Evolutionary conservation across 345 rosid genomes (phyloP).

Genomic region (Erysimum cheiranthoides): DNA sequence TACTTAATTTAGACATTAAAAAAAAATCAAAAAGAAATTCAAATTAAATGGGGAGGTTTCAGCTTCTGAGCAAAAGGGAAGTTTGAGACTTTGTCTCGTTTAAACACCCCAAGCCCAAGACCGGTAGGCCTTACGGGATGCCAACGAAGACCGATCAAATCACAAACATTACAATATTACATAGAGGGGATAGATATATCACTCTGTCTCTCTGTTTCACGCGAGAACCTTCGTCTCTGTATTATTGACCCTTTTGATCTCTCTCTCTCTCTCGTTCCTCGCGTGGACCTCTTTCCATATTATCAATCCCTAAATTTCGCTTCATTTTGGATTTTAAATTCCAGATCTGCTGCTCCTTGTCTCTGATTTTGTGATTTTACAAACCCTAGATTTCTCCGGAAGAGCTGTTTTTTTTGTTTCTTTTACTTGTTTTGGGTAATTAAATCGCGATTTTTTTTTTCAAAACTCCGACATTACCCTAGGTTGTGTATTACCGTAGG

Average conservation of each 20-base stretch:
- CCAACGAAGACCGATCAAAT: constrained; percentile 19
- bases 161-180: constrained; percentile 2
- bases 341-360: constrained; percentile 24
- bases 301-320: constrained; percentile 28
- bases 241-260: constrained; percentile 5
- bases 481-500: constrained; percentile 26
- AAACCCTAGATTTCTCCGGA: constrained; percentile 40
- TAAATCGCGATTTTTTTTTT: constrained; percentile 16
- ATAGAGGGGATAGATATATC: neutral
- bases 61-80: too few species aligned
- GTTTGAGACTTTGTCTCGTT: too few species aligned
- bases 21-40: too few species aligned
- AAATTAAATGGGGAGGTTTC: too few species aligned
- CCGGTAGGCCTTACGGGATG: neutral
- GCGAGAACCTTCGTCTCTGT: constrained; percentile 31
- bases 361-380: constrained; percentile 19
- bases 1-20: too few species aligned
- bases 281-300: constrained; percentile 31
- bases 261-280: constrained; percentile 26
- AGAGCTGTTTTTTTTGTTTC: neutral
- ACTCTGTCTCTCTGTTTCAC: constrained; percentile 2
- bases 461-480: constrained; percentile 13
- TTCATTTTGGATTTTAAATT: constrained; percentile 5
- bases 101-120: constrained; percentile 17
- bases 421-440: neutral